Evolutionary conservation across 2,329 filamentous ascomycete genomes (phyloP).

Genomic region (Paecilomyces sp.): DNA sequence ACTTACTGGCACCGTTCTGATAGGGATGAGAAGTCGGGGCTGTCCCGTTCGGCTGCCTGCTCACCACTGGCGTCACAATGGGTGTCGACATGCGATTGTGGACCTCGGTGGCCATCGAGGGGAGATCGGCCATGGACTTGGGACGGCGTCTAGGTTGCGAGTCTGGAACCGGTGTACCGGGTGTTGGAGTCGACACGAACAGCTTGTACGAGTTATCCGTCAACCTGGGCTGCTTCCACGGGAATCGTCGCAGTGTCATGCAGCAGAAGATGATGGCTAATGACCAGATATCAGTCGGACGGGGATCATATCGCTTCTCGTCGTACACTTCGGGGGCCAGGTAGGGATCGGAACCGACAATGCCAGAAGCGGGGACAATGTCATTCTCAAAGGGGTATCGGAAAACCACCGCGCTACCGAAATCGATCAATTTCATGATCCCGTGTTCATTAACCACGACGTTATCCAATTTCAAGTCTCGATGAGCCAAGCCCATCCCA

Average conservation of each 20-base stretch:
- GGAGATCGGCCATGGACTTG: constrained; percentile 30
- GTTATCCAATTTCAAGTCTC: constrained; percentile 94
- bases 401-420: constrained; percentile 95
- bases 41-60: background rate
- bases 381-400: constrained; percentile 94
- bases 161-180: constrained; percentile 49
- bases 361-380: constrained; percentile 70
- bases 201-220: constrained; percentile 93
- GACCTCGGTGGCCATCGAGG: constrained; percentile 16
- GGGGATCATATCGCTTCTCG: constrained; percentile 84
- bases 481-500: constrained; percentile 87
- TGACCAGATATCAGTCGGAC: constrained; percentile 95
- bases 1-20: background rate
- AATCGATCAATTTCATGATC: constrained; percentile 99
- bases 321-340: constrained; percentile 96
- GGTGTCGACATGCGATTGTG: constrained; percentile 7
- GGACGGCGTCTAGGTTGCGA: constrained; percentile 25
- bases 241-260: constrained; percentile 91
- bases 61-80: background rate
- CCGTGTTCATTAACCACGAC: constrained; percentile 93
- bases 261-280: constrained; percentile 98
- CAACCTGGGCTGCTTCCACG: constrained; percentile 89
- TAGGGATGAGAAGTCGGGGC: constrained; percentile 3
- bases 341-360: constrained; percentile 87
- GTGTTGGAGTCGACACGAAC: constrained; percentile 78